These are phyloP conservation scores for Arthrobotrys sphaeroides DNA, from an alignment of 2,329 filamentous ascomycete species.

Conservation along the genomic window DNA sequence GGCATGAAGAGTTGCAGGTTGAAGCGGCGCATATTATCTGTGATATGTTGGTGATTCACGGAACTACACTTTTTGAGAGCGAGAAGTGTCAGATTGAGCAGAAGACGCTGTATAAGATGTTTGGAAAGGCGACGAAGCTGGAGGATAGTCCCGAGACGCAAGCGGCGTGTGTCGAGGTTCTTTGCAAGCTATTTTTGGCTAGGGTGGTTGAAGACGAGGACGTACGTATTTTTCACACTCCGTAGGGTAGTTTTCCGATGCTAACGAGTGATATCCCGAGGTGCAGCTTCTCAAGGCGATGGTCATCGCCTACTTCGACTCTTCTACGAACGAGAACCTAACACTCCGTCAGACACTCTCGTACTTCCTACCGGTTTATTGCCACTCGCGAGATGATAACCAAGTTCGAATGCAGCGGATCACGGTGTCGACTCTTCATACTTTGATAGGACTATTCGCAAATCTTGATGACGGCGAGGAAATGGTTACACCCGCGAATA, in stretches of 20 bases:
- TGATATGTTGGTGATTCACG: constrained; percentile 90
- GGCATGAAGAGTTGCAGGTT: constrained; percentile 86
- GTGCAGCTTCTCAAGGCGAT: constrained; percentile 78
- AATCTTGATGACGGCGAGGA: constrained; percentile 78
- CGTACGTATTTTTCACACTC: constrained; percentile 26
- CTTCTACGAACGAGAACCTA: constrained; percentile 80
- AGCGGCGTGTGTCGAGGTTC: constrained; percentile 79
- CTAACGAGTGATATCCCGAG: not conserved
- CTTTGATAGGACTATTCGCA: constrained; percentile 77
- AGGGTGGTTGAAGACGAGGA: constrained; percentile 74
- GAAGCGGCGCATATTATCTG: constrained; percentile 90
- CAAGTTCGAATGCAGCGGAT: constrained; percentile 80
- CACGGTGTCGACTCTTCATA: constrained; percentile 77
- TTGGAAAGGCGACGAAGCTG: constrained; percentile 80
- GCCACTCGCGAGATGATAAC: constrained; percentile 83
- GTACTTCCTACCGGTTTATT: constrained; percentile 95
- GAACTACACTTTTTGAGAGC: constrained; percentile 75
- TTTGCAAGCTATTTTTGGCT: constrained; percentile 86
- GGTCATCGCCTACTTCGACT: constrained; percentile 88
- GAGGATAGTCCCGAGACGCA: constrained; percentile 78
- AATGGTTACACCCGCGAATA: constrained; percentile 79
- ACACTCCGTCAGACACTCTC: constrained; percentile 84
- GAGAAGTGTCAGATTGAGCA: constrained; percentile 64
- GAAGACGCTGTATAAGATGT: constrained; percentile 81
- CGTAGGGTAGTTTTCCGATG: not conserved